A percentile compares a stretch with the other conserved stretches of the same genome.
These are phyloP conservation scores for Urtica urens DNA, from an alignment of 306 rosid species.

Conservation along the genomic window DNA sequence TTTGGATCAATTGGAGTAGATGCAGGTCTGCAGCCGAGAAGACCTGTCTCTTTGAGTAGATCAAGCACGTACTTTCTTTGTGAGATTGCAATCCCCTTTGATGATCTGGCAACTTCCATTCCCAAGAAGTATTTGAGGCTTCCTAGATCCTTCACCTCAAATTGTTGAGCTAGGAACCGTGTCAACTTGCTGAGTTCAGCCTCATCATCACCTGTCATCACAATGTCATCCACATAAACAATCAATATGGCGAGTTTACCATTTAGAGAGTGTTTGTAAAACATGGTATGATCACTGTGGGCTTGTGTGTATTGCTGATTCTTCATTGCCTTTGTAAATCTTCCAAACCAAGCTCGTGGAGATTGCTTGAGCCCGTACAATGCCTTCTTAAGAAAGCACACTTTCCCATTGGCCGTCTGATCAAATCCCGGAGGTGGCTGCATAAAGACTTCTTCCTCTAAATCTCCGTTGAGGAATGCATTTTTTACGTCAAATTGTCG, in stretches of 20 bases:
- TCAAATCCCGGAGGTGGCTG: background rate
- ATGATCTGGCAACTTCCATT: background rate
- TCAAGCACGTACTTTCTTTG: background rate
- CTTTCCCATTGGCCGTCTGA: background rate
- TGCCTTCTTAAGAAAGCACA: background rate
- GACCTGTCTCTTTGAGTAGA: background rate
- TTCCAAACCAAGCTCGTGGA: background rate
- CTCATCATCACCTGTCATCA: background rate
- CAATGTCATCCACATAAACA: background rate
- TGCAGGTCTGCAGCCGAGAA: background rate
- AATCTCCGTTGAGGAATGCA: background rate
- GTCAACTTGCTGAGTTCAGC: background rate
- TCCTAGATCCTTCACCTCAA: background rate
- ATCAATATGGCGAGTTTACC: background rate
- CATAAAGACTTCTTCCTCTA: background rate
- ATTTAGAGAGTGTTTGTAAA: background rate
- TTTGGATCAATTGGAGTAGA: background rate
- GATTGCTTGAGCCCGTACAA: background rate
- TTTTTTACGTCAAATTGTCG: background rate
- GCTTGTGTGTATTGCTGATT: background rate
- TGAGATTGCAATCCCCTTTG: too few relatives aligned
- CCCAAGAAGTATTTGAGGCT: background rate
- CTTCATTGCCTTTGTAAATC: background rate
- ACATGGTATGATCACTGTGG: background rate
- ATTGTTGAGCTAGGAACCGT: background rate